Evolutionary conservation across 1,284 basidiomycete genomes (phyloP), one percentile per base, ranked within the genome.

Genomic region (Schizopora paradoxa): DNA sequence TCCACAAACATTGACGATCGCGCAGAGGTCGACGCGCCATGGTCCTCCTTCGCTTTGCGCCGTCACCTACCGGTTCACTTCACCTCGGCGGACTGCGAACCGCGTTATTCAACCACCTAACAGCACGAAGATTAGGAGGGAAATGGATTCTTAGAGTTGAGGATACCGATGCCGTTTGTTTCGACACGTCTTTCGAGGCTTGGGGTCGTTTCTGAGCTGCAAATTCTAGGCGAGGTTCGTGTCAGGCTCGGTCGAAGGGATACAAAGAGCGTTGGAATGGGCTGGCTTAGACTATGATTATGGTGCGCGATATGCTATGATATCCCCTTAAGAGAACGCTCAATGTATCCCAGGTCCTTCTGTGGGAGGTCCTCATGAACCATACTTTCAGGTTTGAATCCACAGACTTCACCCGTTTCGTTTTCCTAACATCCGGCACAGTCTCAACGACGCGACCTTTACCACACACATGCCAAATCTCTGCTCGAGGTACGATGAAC

Each of bases 1-100:
- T n/a, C n/a, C n/a, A n/a, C n/a, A n/a, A n/a, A n/a, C n/a, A n/a
- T n/a, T n/a, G n/a, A n/a, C n/a, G n/a, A n/a, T n/a, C n/a, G n/a
- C n/a, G n/a, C n/a, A n/a, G n/a, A n/a, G n/a, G n/a, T n/a, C n/a
- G n/a, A n/a, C n/a, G n/a, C n/a, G n/a, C n/a, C n/a, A 78, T 77
- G 77, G 68, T 71, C n/a, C 62, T 87, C 7, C 61, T 99, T 6
- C 84, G 95, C 5, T 99, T 99, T 64, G 95, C 95, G 0, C 95
- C 96, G 0, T 98, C 95, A 0, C 96, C 96, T 0, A 99, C 96
- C 0, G 95, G 96, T 2, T 77, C 84, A 37, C 72, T 99, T 1
- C 95, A 99, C 65, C 80, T 99, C 1, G 95, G 95, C 1, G 95
- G 96, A 0, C 77, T 99, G n/a, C 71, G 96, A 14, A 99, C 94